Evolutionary conservation across 1,284 basidiomycete species (phyloP), one percentile per base, ranked within the genome.

Genomic region (Filobasidium uniguttulatum): DNA sequence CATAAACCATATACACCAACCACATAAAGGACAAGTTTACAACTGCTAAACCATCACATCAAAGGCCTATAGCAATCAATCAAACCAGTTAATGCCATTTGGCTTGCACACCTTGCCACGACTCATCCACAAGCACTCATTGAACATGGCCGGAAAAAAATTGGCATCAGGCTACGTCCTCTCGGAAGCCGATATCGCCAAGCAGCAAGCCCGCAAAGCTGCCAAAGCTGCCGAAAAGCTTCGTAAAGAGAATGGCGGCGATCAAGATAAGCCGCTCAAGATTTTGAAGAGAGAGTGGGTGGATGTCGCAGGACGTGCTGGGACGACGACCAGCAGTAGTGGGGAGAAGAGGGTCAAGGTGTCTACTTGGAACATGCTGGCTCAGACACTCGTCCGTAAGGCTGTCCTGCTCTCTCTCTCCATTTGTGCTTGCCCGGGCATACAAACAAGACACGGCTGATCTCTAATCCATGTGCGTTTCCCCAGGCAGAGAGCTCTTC

Each of bases 401-500:
- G 60, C 6, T 20, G 3, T 30, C 12, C 19, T 43, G 6, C 22
- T 9, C 31, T n/a, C 31, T 33, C 31, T 33, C 31, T 33, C 9
- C n/a, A 33, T n/a, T 33, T n/a, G 9, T 33, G 9, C 19, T 5
- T 43, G 5, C 9, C 7, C 28, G 25, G 7, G n/a, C 22, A n/a
- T 26, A 20, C 10, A 47, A 25, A 25, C 30, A 17, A 25, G 19
- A 20, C 5, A n/a, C 26, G 12, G 29, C n/a, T 6, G 29, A 10
- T 22, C 38, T 8, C 4, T 20, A 26, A 19, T 41, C 20, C 38
- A 22, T 19, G 1, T 14, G 2, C n/a, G 7, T 6, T 34, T 33
- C 15, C 31, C 9, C 59, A 89, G 86, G 86, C 31, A 76, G 87
- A 38, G 80, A 86, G 47, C 73, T 91, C 36, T 90, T 91, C 60